Evolutionary conservation across 2,329 filamentous ascomycete genomes (phyloP), one percentile per base, ranked within the genome.

Genomic region (Diaporthe ampelina): DNA sequence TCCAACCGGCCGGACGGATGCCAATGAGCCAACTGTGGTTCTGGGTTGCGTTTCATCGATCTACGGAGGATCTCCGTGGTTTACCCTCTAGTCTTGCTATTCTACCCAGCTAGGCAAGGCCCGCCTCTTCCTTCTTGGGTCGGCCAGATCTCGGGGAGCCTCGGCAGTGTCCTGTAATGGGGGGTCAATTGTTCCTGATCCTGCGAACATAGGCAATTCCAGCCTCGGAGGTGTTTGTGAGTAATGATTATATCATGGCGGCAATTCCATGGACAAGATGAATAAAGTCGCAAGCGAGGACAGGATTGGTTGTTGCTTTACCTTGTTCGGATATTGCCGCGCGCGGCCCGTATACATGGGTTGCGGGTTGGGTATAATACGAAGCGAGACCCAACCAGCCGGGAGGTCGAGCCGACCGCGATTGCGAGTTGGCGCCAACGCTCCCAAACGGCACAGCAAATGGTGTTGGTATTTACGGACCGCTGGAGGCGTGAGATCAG

Each of bases 1-100:
- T 68, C 63, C 63, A 68, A 37, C 63, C 63, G 63, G 63, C 48
- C 63, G 48, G 63, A 40, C 63, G 63, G 63, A 37, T 54, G 9
- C 63, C 32, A 68, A 54, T 68, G 48, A 19, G 29, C 48, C 63
- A 29, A 7, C 32, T 54, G 48, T 26, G 48, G 17, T 68, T 68
- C 45, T 68, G 45, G 45, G 21, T 68, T 48, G 48, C 7, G 63
- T 68, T 50, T 26, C 63, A 68, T 68, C 48, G 63, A 68, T 68
- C 63, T 68, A 54, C 63, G 63, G 63, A 68, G 48, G 63, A 68
- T 68, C 63, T 68, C 63, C 48, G 63, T 68, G 63, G 17, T 21
- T 40, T 15, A 15, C 17, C 8, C 29, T 52, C 63, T 52, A 67
- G 45, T 32, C 19, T 67, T 8, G 45, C 21, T 17, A 19, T 43